Base-by-base conservation (phyloP, 169 alveolate species). In the Plasmodium vivax region DNA sequence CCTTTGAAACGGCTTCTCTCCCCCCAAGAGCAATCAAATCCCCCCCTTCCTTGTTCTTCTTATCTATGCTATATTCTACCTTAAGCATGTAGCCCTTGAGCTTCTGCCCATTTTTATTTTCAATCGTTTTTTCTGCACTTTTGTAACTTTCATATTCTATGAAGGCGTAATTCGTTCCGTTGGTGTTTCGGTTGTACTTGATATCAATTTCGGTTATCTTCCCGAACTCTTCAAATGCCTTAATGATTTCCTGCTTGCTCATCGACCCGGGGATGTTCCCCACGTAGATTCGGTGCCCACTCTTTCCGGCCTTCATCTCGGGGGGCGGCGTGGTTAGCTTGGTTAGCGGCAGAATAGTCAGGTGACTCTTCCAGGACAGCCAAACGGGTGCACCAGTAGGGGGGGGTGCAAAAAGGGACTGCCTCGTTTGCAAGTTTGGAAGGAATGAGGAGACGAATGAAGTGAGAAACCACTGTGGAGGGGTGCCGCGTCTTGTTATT, bases 221-320 rank as follows among this genome's bases (percentile, higher is more conserved):
- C 36, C 91, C 91, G 19, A 23, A 32, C 32, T 83, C 91, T 58
- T 83, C 82, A 34, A 83, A 83, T 6, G 72, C 54, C 54, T 83
- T 83, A 27, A 41, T 83, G 9, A 83, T 56, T 19, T 83, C 91
- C 38, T 83, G 54, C 23, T 62, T 83, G 38, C 68, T 83, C 72
- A 51, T 74, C 7, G 91, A 83, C 9, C 91, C 91, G 9, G 91
- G 91, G 41, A 83, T 83, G 72, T 83, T 83, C 16, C 91, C 91
- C 23, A 83, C 91, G 68, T 83, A 83, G n/a, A 83, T 10, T 58
- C 91, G 56, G 19, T 56, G 34, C 2, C 91, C 91, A 10, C 43
- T 58, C 16, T 23, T 58, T 4, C 12, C 27, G 4, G 38, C 71
- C 43, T 58, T 83, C 91, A 83, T 83, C 36, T 62, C 0, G 27